A percentile compares a stretch with the other conserved stretches of the same genome.
These are phyloP conservation scores for Beauveria varroae DNA, from an alignment of 2,329 filamentous ascomycete species.

Conservation along the genomic window DNA sequence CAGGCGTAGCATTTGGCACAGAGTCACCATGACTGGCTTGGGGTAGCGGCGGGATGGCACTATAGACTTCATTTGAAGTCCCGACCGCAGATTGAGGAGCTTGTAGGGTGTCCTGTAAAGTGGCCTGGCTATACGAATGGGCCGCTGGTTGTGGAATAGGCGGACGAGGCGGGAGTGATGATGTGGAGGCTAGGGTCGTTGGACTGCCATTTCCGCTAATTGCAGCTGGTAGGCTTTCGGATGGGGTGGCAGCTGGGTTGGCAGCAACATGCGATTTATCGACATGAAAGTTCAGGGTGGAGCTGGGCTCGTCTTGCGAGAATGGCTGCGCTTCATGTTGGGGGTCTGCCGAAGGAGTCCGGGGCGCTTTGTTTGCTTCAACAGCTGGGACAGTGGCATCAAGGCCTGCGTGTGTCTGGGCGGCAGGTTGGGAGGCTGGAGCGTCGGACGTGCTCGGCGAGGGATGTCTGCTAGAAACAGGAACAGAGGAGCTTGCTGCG, in stretches of 20 bases:
- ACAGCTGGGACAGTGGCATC: background rate
- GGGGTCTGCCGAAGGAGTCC: background rate
- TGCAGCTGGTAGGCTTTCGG: slow-evolving; percentile 19
- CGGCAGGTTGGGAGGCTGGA: slow-evolving; percentile 5
- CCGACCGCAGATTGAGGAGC: slow-evolving; percentile 24
- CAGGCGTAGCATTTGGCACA: background rate
- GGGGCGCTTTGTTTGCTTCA: background rate
- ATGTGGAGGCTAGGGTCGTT: slow-evolving; percentile 28
- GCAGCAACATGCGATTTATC: slow-evolving; percentile 20
- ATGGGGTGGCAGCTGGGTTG: slow-evolving; percentile 14
- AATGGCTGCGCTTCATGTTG: background rate
- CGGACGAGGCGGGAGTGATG: slow-evolving; percentile 41
- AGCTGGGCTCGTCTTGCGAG: background rate
- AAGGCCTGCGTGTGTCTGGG: slow-evolving; percentile 6
- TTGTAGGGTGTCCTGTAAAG: background rate
- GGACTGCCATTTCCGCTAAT: slow-evolving; percentile 22
- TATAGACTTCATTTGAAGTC: slow-evolving; percentile 24
- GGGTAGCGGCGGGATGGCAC: slow-evolving; percentile 23
- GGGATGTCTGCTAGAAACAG: slow-evolving; percentile 20
- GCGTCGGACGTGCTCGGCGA: slow-evolving; percentile 19
- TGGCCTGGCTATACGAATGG: slow-evolving; percentile 30
- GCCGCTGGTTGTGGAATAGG: slow-evolving; percentile 31
- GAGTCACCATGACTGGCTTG: slow-evolving; percentile 22
- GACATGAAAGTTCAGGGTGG: slow-evolving; percentile 17
- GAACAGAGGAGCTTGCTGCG: slow-evolving; percentile 20